Percentiles rank a stretch among this genome's conserved stretches.
These are phyloP conservation scores for Stygiomarasmius scandens DNA, from an alignment of 1,284 basidiomycete genomes.

Conservation along the genomic window DNA sequence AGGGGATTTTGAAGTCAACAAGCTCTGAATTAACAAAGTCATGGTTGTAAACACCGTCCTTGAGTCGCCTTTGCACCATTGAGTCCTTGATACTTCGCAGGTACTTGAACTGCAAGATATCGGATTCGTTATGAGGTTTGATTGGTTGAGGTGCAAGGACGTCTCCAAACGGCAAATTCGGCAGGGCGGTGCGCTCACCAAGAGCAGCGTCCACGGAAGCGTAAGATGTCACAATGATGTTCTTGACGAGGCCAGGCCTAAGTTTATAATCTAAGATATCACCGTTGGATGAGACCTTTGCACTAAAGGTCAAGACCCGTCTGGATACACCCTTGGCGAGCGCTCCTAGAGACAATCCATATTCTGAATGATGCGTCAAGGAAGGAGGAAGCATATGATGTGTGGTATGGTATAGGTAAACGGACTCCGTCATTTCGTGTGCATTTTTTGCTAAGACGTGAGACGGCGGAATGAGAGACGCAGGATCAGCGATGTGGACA, in stretches of 20 bases:
- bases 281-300: conserved; percentile 65
- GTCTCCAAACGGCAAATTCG: conserved; percentile 52
- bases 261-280: conserved; percentile 74
- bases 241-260: conserved; percentile 71
- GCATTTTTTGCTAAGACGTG: conserved; percentile 66
- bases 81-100: conserved; percentile 37
- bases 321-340: conserved; percentile 36
- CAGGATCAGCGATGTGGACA: conserved; percentile 93
- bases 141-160: not conserved
- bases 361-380: conserved; percentile 54
- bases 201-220: conserved; percentile 65
- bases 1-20: conserved; percentile 24
- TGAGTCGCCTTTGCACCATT: conserved; percentile 26
- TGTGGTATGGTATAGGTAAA: conserved; percentile 69
- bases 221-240: conserved; percentile 73
- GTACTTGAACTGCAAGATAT: conserved; percentile 41
- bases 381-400: conserved; percentile 70
- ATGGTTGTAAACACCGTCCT: conserved; percentile 25
- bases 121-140: conserved; percentile 20
- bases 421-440: conserved; percentile 47
- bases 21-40: conserved; percentile 14
- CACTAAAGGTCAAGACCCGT: conserved; percentile 82
- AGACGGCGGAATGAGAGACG: conserved; percentile 72
- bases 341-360: conserved; percentile 63
- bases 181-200: conserved; percentile 25